Conservation (phyloP, 2,329 filamentous ascomycete species). For the Diaporthe sp. region DNA sequence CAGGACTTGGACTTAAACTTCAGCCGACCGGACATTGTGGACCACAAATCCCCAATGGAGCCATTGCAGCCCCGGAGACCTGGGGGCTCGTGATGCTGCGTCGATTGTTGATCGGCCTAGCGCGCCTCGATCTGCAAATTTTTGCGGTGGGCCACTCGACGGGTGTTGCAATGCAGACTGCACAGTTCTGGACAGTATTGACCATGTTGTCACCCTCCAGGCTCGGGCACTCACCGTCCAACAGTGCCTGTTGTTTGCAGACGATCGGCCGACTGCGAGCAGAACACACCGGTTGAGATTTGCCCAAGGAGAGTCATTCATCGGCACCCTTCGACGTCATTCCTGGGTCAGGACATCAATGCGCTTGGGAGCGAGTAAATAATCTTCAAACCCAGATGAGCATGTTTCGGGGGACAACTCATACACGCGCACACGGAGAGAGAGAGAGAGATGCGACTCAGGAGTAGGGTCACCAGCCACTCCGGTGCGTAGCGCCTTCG, state of each 20-base stretch:
- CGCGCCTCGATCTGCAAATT: conserved; percentile 29
- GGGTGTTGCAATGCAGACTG: conserved; percentile 18
- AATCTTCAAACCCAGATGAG: conserved; percentile 14
- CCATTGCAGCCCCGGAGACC: conserved; percentile 5
- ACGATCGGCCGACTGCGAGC: conserved; percentile 25
- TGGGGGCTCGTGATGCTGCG: background rate
- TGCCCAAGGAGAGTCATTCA: conserved; percentile 7
- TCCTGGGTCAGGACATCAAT: background rate
- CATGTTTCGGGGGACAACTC: conserved; percentile 30
- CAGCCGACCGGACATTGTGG: conserved; percentile 27
- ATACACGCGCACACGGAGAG: background rate
- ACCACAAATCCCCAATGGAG: background rate
- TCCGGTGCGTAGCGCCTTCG: background rate
- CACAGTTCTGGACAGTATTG: conserved; percentile 12
- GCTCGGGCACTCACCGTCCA: conserved; percentile 25
- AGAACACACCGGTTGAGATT: background rate
- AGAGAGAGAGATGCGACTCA: conserved; percentile 13
- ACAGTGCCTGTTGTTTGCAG: background rate
- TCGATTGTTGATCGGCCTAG: conserved; percentile 25
- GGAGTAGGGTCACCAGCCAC: conserved; percentile 24
- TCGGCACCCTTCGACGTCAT: conserved; percentile 3
- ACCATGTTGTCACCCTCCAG: background rate
- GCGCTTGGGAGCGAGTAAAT: background rate
- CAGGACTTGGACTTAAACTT: conserved; percentile 18
- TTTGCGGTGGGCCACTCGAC: conserved; percentile 23